phyloP scores from a whole-genome alignment of 2,329 filamentous ascomycete genomes.

The Trichoderma sp. region DNA sequence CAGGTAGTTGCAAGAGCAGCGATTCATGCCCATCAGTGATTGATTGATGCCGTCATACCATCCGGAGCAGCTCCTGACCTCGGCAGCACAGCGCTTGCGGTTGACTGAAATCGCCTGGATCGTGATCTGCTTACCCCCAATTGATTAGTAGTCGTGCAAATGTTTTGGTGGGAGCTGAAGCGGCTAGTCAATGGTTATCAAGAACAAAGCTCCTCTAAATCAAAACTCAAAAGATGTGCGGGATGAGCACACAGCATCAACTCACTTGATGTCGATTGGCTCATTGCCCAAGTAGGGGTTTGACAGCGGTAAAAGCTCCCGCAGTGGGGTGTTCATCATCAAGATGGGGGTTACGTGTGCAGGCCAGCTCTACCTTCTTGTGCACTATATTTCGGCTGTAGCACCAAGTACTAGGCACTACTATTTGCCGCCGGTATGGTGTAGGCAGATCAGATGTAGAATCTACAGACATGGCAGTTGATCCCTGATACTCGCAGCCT shows the following conservation, averaged over 20 bases:
- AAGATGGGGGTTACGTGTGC: slow-evolving; percentile 3
- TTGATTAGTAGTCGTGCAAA: neutral
- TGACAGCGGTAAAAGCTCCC: slow-evolving; percentile 1
- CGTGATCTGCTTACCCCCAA: neutral
- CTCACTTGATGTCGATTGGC: neutral
- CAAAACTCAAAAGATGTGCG: neutral
- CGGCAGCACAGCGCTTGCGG: neutral
- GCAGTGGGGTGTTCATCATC: neutral
- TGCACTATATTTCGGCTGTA: neutral
- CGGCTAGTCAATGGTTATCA: neutral
- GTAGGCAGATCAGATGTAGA: slow-evolving; percentile 4
- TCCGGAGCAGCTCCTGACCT: neutral
- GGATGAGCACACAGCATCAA: neutral
- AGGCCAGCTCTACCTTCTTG: neutral
- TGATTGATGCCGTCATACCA: neutral
- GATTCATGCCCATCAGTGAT: neutral
- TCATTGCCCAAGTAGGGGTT: neutral
- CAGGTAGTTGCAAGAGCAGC: neutral
- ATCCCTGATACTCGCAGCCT: neutral
- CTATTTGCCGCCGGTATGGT: neutral
- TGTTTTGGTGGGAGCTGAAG: neutral
- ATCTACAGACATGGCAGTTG: neutral
- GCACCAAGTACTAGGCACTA: neutral
- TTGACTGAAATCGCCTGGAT: neutral
- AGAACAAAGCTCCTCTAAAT: neutral